A percentile compares a stretch with the other conserved stretches of the same genome.
phyloP scores from a whole-genome alignment of 257 asterid genomes.

The Penstemon eatonii region DNA sequence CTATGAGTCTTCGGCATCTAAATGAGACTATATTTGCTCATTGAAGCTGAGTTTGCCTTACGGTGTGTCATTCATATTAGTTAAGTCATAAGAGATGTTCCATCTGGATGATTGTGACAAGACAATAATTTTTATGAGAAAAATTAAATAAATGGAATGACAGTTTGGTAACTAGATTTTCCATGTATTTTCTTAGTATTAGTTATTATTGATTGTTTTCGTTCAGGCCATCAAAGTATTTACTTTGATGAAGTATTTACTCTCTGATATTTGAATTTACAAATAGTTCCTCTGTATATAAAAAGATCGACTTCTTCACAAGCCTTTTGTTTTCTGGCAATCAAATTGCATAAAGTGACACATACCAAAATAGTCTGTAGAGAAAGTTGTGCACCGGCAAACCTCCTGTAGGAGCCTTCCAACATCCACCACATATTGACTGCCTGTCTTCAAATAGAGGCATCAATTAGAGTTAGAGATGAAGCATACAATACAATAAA shows the following conservation, averaged over 20 bases:
- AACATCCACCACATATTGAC: neutral
- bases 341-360: neutral
- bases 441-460: neutral
- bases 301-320: neutral
- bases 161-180: too few species aligned
- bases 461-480: neutral
- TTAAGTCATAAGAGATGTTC: too few species aligned
- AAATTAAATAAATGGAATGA: too few species aligned
- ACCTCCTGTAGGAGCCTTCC: neutral
- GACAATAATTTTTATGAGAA: too few species aligned
- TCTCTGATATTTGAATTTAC: neutral
- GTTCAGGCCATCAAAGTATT: too few species aligned
- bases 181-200: too few species aligned
- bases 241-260: too few species aligned
- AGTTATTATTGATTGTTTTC: too few species aligned
- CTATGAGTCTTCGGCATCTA: conserved; percentile 35
- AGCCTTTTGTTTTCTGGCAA: neutral
- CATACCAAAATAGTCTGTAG: conserved; percentile 1
- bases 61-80: too few species aligned
- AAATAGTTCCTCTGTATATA: neutral
- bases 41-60: too few species aligned
- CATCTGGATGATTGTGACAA: too few species aligned
- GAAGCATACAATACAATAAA: neutral
- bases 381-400: neutral
- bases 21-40: neutral